Evolutionary conservation across 1,284 basidiomycete genomes (phyloP).

Genomic region (Porogramme epimiltina): DNA sequence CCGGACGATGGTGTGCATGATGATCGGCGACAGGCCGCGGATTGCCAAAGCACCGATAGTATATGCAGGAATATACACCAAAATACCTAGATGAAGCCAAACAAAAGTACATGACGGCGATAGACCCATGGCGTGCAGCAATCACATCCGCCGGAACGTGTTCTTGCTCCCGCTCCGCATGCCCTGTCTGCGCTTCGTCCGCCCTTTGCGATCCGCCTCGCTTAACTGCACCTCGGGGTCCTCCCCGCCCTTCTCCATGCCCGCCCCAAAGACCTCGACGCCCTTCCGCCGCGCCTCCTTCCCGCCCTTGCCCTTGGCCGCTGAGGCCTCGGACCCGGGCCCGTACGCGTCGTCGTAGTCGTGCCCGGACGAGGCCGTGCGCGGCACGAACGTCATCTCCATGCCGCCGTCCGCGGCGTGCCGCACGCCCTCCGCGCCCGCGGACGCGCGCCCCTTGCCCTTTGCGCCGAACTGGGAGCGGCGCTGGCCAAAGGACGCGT

Average conservation of each 20-base stretch:
- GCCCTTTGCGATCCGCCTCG: constrained; percentile 65
- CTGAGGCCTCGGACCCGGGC: constrained; percentile 27
- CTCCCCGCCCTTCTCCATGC: constrained; percentile 78
- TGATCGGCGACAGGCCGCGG: too few relatives aligned
- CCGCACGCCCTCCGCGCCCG: constrained; percentile 12
- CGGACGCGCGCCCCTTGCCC: constrained; percentile 17
- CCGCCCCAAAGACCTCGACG: constrained; percentile 81
- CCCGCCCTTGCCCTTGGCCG: constrained; percentile 28
- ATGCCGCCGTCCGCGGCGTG: constrained; percentile 51
- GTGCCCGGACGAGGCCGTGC: constrained; percentile 32
- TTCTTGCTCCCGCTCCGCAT: constrained; percentile 88
- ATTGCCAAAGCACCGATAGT: too few relatives aligned
- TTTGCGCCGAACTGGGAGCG: constrained; percentile 36
- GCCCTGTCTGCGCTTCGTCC: constrained; percentile 71
- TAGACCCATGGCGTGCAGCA: too few relatives aligned
- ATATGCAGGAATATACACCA: too few relatives aligned
- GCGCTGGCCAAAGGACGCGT: constrained; percentile 72
- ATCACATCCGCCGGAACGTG: constrained; percentile 57
- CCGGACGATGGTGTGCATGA: too few relatives aligned
- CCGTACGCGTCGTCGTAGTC: constrained; percentile 35
- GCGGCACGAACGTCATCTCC: constrained; percentile 70
- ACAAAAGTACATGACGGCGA: too few relatives aligned
- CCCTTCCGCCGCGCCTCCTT: constrained; percentile 55
- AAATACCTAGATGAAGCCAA: too few relatives aligned
- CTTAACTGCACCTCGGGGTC: constrained; percentile 44